These are phyloP conservation scores for Yarrowia osloensis DNA, from an alignment of 805 yeast species.

Conservation along the genomic window DNA sequence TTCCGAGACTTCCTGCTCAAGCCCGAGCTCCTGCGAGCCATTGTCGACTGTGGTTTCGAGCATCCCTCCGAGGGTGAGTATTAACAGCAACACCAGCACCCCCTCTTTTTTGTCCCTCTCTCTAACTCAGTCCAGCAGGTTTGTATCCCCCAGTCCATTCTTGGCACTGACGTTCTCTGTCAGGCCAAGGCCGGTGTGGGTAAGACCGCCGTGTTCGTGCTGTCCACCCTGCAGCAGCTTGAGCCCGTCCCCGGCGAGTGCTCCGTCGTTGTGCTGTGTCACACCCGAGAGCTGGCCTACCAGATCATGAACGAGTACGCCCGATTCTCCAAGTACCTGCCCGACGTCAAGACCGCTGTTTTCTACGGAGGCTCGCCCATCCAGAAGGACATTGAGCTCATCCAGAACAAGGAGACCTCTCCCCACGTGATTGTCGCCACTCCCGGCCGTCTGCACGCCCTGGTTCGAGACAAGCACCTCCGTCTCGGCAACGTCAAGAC, in stretches of 20 bases:
- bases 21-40: conserved; percentile 96
- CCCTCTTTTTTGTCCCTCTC: too few relatives aligned
- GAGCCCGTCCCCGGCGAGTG: conserved; percentile 98
- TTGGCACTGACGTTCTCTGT: conserved; percentile 96
- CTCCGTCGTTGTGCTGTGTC: conserved; percentile 91
- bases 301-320: conserved; percentile 97
- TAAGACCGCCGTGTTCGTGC: conserved; percentile 96
- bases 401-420: conserved; percentile 88
- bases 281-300: conserved; percentile 97
- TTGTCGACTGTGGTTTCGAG: conserved; percentile 98
- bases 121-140: conserved; percentile 81
- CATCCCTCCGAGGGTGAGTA: conserved; percentile 98
- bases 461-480: conserved; percentile 86
- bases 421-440: conserved; percentile 98
- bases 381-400: conserved; percentile 78
- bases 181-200: conserved; percentile 99
- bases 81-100: neutral
- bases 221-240: conserved; percentile 92
- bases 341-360: conserved; percentile 94
- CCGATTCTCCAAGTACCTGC: conserved; percentile 97
- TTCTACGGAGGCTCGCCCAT: conserved; percentile 95
- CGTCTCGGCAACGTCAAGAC: conserved; percentile 88
- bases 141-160: conserved; percentile 95
- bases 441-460: conserved; percentile 95
- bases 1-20: conserved; percentile 95